Conservation (phyloP, 2,329 filamentous ascomycete species). For the Zopfia rhizophila region DNA sequence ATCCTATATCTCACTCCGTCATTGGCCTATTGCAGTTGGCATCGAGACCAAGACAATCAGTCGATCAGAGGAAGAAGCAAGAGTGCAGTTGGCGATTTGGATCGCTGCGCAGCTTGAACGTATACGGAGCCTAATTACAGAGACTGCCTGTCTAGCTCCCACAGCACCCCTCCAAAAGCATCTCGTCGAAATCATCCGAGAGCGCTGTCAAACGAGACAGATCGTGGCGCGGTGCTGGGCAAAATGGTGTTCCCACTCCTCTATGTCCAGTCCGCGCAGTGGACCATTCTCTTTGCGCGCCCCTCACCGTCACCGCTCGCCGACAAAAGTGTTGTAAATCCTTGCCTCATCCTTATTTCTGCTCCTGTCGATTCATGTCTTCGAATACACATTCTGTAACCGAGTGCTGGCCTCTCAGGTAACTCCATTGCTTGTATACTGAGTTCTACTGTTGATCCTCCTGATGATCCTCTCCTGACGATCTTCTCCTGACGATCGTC, state of each 20-base stretch:
- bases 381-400: too few species aligned
- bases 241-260: slow-evolving; percentile 6
- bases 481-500: too few species aligned
- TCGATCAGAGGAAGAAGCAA: slow-evolving; percentile 25
- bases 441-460: too few species aligned
- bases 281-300: slow-evolving; percentile 2
- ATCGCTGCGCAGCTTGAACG: neutral
- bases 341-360: slow-evolving; percentile 7
- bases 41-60: slow-evolving; percentile 20
- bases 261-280: slow-evolving; percentile 4
- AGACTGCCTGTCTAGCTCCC: slow-evolving; percentile 3
- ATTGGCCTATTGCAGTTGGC: neutral
- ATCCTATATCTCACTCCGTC: slow-evolving; percentile 1
- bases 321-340: slow-evolving; percentile 4
- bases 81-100: slow-evolving; percentile 1
- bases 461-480: too few species aligned
- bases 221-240: slow-evolving; percentile 1
- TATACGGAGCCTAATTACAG: neutral
- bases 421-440: too few species aligned
- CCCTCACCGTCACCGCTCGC: slow-evolving; percentile 1
- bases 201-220: neutral
- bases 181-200: slow-evolving; percentile 1
- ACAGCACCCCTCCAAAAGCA: slow-evolving; percentile 4
- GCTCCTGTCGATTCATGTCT: slow-evolving; percentile 2
- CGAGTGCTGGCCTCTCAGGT: too few species aligned